phyloP scores from a whole-genome alignment of 345 rosid species.

The Salix caprea region DNA sequence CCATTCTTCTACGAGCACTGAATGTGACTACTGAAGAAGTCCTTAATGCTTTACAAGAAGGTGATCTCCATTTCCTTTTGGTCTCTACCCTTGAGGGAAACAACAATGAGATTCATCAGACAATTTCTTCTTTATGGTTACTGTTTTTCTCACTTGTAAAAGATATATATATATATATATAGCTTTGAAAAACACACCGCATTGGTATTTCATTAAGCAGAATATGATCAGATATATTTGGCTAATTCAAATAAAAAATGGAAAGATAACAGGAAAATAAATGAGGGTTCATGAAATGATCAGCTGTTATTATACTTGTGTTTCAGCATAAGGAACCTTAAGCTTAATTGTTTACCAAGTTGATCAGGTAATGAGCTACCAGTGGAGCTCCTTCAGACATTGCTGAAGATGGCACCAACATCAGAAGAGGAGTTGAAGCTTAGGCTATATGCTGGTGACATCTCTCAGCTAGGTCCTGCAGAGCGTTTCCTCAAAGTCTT shows the following conservation, averaged over 20 bases:
- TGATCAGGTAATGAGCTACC: conserved; percentile 26
- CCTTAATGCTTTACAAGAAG: conserved; percentile 23
- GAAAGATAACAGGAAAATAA: background rate
- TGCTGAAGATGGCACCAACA: conserved; percentile 31
- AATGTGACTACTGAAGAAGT: conserved; percentile 30
- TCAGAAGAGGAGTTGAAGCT: conserved; percentile 29
- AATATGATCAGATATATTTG: background rate
- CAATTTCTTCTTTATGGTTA: background rate
- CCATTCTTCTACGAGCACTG: conserved; percentile 28
- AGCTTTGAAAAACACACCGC: background rate
- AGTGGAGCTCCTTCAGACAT: conserved; percentile 21
- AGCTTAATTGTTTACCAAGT: background rate
- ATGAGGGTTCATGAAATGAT: background rate
- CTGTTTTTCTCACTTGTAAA: background rate
- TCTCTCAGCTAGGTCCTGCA: conserved; percentile 21
- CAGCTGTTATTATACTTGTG: background rate
- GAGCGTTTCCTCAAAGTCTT: conserved; percentile 28
- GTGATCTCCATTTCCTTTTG: conserved; percentile 4
- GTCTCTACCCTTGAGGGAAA: background rate
- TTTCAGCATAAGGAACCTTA: background rate
- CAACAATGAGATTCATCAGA: background rate
- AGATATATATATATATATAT: background rate
- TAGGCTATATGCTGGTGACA: conserved; percentile 14
- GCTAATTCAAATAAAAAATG: background rate
- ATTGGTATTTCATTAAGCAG: background rate